A percentile compares a stretch with the other conserved stretches of the same genome.
Evolutionary conservation across 257 asterid genomes (phyloP).

Genomic region (Ilex aquifolium): DNA sequence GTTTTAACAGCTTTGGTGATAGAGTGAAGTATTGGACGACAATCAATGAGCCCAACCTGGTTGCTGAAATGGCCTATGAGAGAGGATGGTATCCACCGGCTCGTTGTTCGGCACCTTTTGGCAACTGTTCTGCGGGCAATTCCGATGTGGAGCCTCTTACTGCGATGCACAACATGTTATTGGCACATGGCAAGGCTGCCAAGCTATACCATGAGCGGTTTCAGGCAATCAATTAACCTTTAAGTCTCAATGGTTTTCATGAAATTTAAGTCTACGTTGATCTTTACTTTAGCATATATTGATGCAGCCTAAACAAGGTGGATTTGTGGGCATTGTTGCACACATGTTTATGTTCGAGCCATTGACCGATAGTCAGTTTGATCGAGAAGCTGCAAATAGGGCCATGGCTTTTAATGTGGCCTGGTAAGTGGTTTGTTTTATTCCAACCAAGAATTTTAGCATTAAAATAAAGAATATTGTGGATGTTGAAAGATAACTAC

Average conservation of each 20-base stretch:
- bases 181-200: constrained; percentile 76
- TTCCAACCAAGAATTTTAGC: not conserved
- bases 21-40: constrained; percentile 68
- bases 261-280: not conserved
- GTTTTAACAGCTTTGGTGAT: constrained; percentile 53
- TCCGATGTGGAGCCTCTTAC: constrained; percentile 72
- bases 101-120: constrained; percentile 74
- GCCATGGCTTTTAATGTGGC: constrained; percentile 58
- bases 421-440: constrained; percentile 41
- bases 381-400: constrained; percentile 58
- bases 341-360: constrained; percentile 50
- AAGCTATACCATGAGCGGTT: constrained; percentile 46
- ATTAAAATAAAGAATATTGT: not conserved
- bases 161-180: constrained; percentile 50
- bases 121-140: constrained; percentile 57
- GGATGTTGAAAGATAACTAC: not conserved
- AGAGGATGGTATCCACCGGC: constrained; percentile 48
- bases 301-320: constrained; percentile 42
- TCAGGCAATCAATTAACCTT: constrained; percentile 33
- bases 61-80: constrained; percentile 39
- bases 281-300: not conserved
- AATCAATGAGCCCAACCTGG: constrained; percentile 59
- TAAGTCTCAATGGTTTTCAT: not conserved
- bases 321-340: constrained; percentile 45
- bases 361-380: constrained; percentile 32